Conservation (phyloP, 164 flowering plant species). For the Brasenia schreberi region DNA sequence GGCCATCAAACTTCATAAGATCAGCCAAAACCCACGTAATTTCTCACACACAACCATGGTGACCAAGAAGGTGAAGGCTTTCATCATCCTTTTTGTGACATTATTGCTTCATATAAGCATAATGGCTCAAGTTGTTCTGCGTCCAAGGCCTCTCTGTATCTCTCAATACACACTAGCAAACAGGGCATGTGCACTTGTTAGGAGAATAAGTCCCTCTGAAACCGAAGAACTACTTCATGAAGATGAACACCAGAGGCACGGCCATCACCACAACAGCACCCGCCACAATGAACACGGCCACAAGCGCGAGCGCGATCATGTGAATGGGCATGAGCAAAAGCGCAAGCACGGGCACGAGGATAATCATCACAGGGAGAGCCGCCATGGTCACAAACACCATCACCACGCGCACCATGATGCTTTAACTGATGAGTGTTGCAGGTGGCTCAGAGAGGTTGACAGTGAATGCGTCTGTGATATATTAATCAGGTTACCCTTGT, state of each 20-base stretch:
- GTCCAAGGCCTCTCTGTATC: not conserved
- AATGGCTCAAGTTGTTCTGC: not conserved
- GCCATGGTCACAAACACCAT: slow-evolving; percentile 1
- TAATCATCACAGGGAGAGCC: not conserved
- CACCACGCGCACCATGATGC: not conserved
- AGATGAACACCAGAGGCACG: not conserved
- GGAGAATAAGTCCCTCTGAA: not conserved
- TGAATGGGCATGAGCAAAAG: no score
- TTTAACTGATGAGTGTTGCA: not conserved
- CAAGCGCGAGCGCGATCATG: no score
- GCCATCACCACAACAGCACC: not conserved
- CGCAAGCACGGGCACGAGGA: not conserved
- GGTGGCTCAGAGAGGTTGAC: slow-evolving; percentile 4
- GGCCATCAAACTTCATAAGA: not conserved
- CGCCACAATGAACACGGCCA: no score
- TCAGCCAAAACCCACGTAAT: no score
- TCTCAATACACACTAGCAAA: slow-evolving; percentile 1
- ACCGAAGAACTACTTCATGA: not conserved
- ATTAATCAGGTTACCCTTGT: not conserved
- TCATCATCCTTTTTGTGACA: not conserved
- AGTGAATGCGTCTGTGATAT: not conserved
- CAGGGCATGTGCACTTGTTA: not conserved
- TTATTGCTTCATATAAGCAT: not conserved
- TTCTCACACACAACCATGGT: not conserved
- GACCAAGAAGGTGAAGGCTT: not conserved